Percentiles rank a stretch among this genome's conserved stretches.
These are phyloP conservation scores for Colletotrichum endophyticum DNA, from an alignment of 2,329 filamentous ascomycete genomes.

Conservation along the genomic window DNA sequence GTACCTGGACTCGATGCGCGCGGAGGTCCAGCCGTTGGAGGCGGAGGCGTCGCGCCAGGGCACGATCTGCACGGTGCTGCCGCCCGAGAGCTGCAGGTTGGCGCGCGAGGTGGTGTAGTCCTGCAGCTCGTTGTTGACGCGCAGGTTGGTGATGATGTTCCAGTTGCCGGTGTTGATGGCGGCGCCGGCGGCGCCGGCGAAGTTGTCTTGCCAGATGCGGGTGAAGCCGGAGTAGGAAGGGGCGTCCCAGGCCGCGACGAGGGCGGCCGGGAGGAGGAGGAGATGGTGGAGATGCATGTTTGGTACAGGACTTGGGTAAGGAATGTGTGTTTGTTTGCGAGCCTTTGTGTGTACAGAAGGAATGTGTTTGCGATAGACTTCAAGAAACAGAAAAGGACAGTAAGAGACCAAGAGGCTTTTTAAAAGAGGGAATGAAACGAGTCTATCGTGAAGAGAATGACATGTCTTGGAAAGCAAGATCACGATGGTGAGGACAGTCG, in stretches of 20 bases:
- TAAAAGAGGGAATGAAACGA: background rate
- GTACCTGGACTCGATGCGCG: slow-evolving; percentile 52
- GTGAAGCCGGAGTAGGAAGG: slow-evolving; percentile 44
- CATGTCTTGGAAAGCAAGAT: slow-evolving; percentile 17
- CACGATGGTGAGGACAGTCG: background rate
- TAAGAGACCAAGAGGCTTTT: background rate
- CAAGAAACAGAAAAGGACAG: background rate
- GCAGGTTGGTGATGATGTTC: slow-evolving; percentile 51
- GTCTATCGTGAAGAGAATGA: background rate
- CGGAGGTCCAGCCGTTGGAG: slow-evolving; percentile 51
- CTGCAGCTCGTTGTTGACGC: slow-evolving; percentile 55
- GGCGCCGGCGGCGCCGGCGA: slow-evolving; percentile 39
- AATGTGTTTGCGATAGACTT: background rate
- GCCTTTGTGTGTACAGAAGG: background rate
- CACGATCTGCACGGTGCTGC: slow-evolving; percentile 55
- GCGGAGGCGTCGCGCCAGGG: slow-evolving; percentile 42
- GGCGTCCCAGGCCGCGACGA: slow-evolving; percentile 39
- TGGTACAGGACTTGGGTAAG: background rate
- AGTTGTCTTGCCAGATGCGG: slow-evolving; percentile 48
- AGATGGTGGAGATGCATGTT: slow-evolving; percentile 9
- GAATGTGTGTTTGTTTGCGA: background rate
- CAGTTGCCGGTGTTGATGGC: slow-evolving; percentile 39
- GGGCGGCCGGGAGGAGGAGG: slow-evolving; percentile 26
- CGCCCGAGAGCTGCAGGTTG: slow-evolving; percentile 57
- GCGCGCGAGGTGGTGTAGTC: slow-evolving; percentile 46